Evolutionary conservation across 2,329 filamentous ascomycete genomes (phyloP), one percentile per base, ranked within the genome.

Genomic region (Penicillium sp.): DNA sequence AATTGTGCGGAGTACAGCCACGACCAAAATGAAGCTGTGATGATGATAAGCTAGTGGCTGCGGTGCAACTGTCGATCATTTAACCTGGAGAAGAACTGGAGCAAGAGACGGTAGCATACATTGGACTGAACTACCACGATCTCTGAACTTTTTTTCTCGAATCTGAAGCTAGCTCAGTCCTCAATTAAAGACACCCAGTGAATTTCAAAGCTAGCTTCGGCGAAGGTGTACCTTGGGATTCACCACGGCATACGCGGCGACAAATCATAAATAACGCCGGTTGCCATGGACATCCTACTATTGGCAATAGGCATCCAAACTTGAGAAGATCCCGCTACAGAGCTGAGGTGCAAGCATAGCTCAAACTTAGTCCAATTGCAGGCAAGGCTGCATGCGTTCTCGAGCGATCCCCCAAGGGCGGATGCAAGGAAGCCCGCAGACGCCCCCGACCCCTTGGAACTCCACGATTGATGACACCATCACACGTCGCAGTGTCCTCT

Each of bases 371-470:
- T n/a, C 64, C 65, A 69, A 67, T 69, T 6, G 42, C 45, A 52
- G 25, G 30, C 7, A 30, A 42, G 13, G 56, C 19, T 11, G 45
- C n/a, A 28, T 52, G 52, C 59, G 67, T 69, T 65, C 62, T 55
- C 55, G 51, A n/a, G 57, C 22, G 51, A 59, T 65, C 53, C 46
- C 26, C 13, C 64, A 66, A 66, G 55, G 65, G 61, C 56, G 49
- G 14, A 68, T 58, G 67, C 67, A 69, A 68, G 67, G 65, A 65
- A 54, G 46, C 55, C 35, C 6, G 35, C 35, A 37, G 35, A 16
- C 35, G 35, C 8, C 10, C 40, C 57, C 65, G 19, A 51, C 62
- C 52, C 60, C 58, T 40, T 57, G 57, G 52, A 46, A 16, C 40
- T 38, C 49, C 56, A 57, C 57, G 53, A 53, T 51, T 10, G 38